Evolutionary conservation across 352 stramenopile genomes (phyloP), one percentile per base, ranked within the genome.

Genomic region (Pilasporangium apinafurcum): DNA sequence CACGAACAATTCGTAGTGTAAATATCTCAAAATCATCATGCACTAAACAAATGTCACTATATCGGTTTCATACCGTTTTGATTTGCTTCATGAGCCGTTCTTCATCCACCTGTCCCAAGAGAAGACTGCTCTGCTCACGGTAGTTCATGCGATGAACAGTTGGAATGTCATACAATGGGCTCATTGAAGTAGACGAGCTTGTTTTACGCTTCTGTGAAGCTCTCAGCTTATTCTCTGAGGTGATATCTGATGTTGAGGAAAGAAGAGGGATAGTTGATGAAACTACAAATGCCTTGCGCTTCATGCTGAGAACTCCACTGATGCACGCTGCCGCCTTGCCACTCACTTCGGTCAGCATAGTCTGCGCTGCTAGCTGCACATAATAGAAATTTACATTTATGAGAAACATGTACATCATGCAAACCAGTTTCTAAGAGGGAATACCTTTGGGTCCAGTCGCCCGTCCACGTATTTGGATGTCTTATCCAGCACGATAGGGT

Each of bases 391-490:
- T 25, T 8, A 27, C 17, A 22, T 49, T 41, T 8, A 38, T 17
- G 13, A 34, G 37, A 27, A 21, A 18, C 2, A n/a, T n/a, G n/a
- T n/a, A n/a, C 17, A 2, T 12, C 7, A 39, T 25, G 5, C 12
- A 44, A 21, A 10, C 18, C 9, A 30, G 25, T 21, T 0, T 13
- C 1, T 31, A 22, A 30, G 32, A 20, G 12, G 39, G 0, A 42
- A 22, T 65, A 89, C 76, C 52, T 70, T 75, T 1, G 78, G 68
- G 35, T 91, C 72, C 6, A 94, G 65, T 35, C 68, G 68, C 30
- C 80, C 83, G 46, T 91, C 79, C n/a, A 94, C 66, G 56, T 92
- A 92, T 41, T 94, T 94, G 7, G 74, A 70, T 4, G 71, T 40
- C 37, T 86, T 86, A 31, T 86, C 75, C 2, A 94, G 56, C 21